phyloP scores from a whole-genome alignment of 352 stramenopile genomes.

The Phytophthora nicotianae region DNA sequence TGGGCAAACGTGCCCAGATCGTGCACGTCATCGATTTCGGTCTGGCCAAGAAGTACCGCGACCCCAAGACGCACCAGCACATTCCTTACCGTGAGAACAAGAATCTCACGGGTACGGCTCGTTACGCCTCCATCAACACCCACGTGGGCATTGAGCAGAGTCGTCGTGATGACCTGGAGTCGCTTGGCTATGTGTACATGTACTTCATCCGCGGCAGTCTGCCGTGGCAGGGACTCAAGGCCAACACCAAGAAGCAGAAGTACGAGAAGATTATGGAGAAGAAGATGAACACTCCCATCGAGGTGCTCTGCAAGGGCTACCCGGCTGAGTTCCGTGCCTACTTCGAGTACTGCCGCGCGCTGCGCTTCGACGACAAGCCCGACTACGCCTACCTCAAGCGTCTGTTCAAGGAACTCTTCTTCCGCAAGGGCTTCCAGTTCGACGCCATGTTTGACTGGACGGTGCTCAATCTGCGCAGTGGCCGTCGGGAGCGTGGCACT shows the following conservation, averaged over 20 bases:
- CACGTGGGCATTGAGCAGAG: constrained; percentile 98
- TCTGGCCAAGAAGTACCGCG: constrained; percentile 90
- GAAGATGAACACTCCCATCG: constrained; percentile 96
- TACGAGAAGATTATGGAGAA: constrained; percentile 99
- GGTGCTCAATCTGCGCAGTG: constrained; percentile 89
- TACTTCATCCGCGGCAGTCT: constrained; percentile 95
- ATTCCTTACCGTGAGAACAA: constrained; percentile 93
- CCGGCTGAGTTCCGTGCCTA: constrained; percentile 97
- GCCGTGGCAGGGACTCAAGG: constrained; percentile 98
- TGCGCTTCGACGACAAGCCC: constrained; percentile 90
- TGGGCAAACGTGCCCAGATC: constrained; percentile 88
- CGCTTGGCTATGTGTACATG: constrained; percentile 95
- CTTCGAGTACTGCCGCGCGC: constrained; percentile 93
- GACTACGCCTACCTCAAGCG: constrained; percentile 93
- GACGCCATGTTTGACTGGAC: constrained; percentile 99
- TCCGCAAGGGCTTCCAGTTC: constrained; percentile 98
- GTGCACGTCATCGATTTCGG: constrained; percentile 91
- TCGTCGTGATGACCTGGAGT: constrained; percentile 97
- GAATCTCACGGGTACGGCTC: constrained; percentile 95
- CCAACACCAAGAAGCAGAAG: constrained; percentile 95
- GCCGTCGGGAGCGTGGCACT: constrained; percentile 63
- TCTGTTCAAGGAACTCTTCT: constrained; percentile 99
- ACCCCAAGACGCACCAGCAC: constrained; percentile 90
- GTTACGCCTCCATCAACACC: constrained; percentile 99
- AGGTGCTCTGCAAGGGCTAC: constrained; percentile 94